These are phyloP conservation scores for Exophiala xenobiotica DNA, from an alignment of 2,329 filamentous ascomycete genomes.

Conservation along the genomic window DNA sequence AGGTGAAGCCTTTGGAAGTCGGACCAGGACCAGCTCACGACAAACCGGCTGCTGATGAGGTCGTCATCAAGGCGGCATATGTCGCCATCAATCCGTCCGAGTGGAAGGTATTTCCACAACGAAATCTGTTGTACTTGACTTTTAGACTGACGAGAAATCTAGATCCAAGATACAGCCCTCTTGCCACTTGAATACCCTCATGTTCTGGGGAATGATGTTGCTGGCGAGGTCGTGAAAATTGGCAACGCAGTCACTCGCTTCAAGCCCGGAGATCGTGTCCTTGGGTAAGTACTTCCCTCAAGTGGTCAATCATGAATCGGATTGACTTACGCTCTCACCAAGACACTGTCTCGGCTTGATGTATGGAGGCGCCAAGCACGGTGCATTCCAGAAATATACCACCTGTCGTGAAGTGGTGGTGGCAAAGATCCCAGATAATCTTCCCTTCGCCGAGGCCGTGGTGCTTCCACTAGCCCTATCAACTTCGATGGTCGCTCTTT, in stretches of 20 bases:
- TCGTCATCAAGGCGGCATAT: not conserved
- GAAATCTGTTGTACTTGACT: not conserved
- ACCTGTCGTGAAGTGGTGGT: constrained; percentile 28
- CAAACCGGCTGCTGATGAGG: not conserved
- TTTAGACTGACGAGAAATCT: not conserved
- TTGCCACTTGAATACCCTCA: constrained; percentile 26
- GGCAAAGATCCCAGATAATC: constrained; percentile 30
- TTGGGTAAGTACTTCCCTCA: constrained; percentile 22
- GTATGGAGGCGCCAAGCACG: constrained; percentile 28
- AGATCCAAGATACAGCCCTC: constrained; percentile 32
- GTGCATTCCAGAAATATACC: constrained; percentile 35
- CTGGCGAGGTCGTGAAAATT: constrained; percentile 16
- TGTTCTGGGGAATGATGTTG: constrained; percentile 24
- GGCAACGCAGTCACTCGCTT: constrained; percentile 15
- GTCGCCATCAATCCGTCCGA: not conserved
- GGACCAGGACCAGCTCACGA: not conserved
- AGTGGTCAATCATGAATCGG: not conserved
- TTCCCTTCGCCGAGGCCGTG: constrained; percentile 33
- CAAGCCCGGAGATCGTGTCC: constrained; percentile 32
- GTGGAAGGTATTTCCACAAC: not conserved
- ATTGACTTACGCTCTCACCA: not conserved
- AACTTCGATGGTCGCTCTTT: constrained; percentile 35
- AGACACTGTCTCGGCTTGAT: constrained; percentile 19
- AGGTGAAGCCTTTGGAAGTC: not conserved
- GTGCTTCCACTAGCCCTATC: constrained; percentile 35